phyloP scores from a whole-genome alignment of 1,139 yeast genomes.

The Candida sp. region DNA sequence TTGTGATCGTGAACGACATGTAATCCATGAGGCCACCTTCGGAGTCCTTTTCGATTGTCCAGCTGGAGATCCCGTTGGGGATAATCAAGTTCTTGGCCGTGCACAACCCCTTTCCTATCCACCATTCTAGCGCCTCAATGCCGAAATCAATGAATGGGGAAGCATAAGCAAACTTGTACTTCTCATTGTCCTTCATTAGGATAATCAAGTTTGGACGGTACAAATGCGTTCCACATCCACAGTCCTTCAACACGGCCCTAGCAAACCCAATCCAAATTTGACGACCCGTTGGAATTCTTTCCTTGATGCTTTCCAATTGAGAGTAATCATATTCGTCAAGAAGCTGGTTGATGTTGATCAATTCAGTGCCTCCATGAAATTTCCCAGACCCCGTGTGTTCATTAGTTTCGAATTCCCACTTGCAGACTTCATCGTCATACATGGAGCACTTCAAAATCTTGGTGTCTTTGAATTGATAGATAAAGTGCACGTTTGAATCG shows the following conservation, averaged over 20 bases:
- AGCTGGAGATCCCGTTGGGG: slow-evolving; percentile 39
- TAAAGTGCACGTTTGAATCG: slow-evolving; percentile 25
- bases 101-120: slow-evolving; percentile 24
- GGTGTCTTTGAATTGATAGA: slow-evolving; percentile 28
- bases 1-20: slow-evolving; percentile 34
- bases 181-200: slow-evolving; percentile 32
- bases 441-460: slow-evolving; percentile 28
- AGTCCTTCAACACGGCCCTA: slow-evolving; percentile 45
- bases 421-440: slow-evolving; percentile 19
- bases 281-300: slow-evolving; percentile 18
- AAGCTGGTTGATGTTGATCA: slow-evolving; percentile 24
- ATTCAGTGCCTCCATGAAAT: slow-evolving; percentile 38
- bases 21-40: slow-evolving; percentile 25
- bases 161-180: slow-evolving; percentile 30
- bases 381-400: slow-evolving; percentile 27
- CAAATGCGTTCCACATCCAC: slow-evolving; percentile 51
- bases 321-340: slow-evolving; percentile 10
- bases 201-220: slow-evolving; percentile 52
- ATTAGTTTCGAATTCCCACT: slow-evolving; percentile 25
- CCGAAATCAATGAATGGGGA: slow-evolving; percentile 39
- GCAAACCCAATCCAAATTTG: slow-evolving; percentile 58
- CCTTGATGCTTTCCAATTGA: slow-evolving; percentile 8
- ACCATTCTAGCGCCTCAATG: slow-evolving; percentile 36
- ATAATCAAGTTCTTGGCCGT: slow-evolving; percentile 27
- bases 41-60: slow-evolving; percentile 25